Base-by-base conservation (phyloP, 768 basidiomycete genomes). In the Tulasnella calospora region DNA sequence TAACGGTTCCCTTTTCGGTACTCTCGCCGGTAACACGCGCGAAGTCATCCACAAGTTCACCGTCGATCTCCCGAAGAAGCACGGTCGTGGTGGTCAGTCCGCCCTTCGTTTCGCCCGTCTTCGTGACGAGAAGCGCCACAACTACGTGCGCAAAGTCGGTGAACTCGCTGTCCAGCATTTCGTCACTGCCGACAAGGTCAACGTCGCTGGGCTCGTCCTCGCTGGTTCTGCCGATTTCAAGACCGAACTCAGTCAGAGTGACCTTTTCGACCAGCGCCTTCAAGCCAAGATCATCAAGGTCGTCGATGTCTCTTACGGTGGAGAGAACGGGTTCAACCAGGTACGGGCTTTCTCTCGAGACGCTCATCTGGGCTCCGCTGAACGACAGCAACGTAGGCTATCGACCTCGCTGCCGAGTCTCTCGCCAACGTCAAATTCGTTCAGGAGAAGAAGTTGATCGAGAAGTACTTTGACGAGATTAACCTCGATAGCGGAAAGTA, bases 61-160 rank as follows among this genome's bases (percentile, higher is more conserved):
- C 27, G 98, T 99, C 83, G 98, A 99, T 85, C 89, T 99, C 13
- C 98, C 98, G 61, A 99, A 99, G 88, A 99, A 99, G 88, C 98
- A 99, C 85, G 97, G 97, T 80, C 96, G 98, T 88, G 98, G 98
- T 90, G 98, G 98, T 85, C 98, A 99, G 86, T 99, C 98, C 77
- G 98, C 98, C 35, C 89, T 99, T 67, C 98, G 98, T 93, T 99
- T 99, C 90, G 94, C 97, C 55, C 97, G 98, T 88, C 90, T 99
- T 73, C 93, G 98, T 83, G 98, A 98, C 85, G 98, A 99, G 87
- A 98, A 98, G 85, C 92, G 98, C 71, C 96, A 99, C 91, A 99
- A 99, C 86, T 99, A 99, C 84, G 97, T 99, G 74, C 93, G 98
- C 82, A 99, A 99, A 86, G 98, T 99, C 79, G 96, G 96, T 74